Evolutionary conservation across 2,329 filamentous ascomycete genomes (phyloP).

Genomic region (Alternaria brassicicola): DNA sequence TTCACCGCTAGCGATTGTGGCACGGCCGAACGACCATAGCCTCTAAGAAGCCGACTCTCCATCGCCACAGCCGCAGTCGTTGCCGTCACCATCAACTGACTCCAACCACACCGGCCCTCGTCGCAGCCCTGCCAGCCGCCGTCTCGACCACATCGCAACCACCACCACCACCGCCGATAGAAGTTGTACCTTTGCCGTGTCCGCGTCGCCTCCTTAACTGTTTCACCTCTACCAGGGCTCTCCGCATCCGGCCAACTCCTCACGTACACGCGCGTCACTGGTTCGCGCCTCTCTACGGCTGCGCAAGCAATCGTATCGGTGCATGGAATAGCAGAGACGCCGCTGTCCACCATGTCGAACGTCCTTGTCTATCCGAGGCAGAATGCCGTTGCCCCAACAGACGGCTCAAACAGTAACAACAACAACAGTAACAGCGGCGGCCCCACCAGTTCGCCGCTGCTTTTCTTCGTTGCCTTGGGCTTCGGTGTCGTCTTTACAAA

Average conservation of each 20-base stretch:
- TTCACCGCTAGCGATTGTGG: slow-evolving; percentile 25
- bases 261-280: neutral
- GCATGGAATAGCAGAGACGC: slow-evolving; percentile 15
- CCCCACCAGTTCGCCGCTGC: slow-evolving; percentile 72
- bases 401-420: slow-evolving; percentile 23
- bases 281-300: slow-evolving; percentile 1
- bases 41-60: slow-evolving; percentile 20
- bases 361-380: neutral
- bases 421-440: slow-evolving; percentile 45
- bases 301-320: neutral
- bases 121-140: neutral
- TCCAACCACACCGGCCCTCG: neutral
- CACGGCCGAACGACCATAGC: slow-evolving; percentile 13
- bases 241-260: slow-evolving; percentile 13
- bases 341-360: slow-evolving; percentile 15
- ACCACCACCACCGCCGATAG: neutral
- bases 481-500: slow-evolving; percentile 99
- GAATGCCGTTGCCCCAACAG: slow-evolving; percentile 7
- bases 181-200: neutral
- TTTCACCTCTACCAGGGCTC: slow-evolving; percentile 8
- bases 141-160: neutral
- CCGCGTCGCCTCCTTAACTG: neutral
- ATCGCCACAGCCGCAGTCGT: slow-evolving; percentile 35
- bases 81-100: slow-evolving; percentile 32
- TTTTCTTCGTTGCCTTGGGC: slow-evolving; percentile 94